Evolutionary conservation across 345 rosid genomes (phyloP), one percentile per base, ranked within the genome.

Genomic region (Lenwebbia sp.): DNA sequence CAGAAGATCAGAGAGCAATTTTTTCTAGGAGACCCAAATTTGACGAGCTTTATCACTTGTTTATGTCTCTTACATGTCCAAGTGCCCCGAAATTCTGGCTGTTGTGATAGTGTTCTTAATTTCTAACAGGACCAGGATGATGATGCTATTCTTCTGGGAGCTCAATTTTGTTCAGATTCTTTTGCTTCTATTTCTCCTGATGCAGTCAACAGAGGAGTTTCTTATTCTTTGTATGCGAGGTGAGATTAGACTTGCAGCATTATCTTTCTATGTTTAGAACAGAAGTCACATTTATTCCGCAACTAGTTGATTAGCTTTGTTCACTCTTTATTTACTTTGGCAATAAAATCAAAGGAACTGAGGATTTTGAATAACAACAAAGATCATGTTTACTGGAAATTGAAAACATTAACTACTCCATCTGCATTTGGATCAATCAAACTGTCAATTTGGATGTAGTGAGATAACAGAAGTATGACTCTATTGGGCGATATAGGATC

Each of bases 171-270:
- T 91, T 92, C 96, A 5, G 99, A 96, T 89, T 90, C 98, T 82
- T 95, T 97, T 91, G 92, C 98, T 86, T 94, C 97, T 62, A 90
- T 96, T 86, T 94, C 99, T 88, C 90, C 90, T 55, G 91, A 90
- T 88, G 94, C 90, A 47, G 91, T 89, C 86, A 92, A 90, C 86
- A 86, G 47, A 84, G 98, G 95, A 58, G 89, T 90, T 88, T 91
- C 96, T 14, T 97, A 94, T 90, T 96, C 98, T 30, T 88, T 97
- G 86, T 95, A 96, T 89, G 97, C 98, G 44, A 94, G 98, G 99
- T 94, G 86, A 49, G 88, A n/a, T 53, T 51, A 37, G 9, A 51
- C 23, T 84, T 51, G 55, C 54, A 84, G 88, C 37, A 0, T 30
- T 84, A 55, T 82, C 51, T 84, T 25, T 51, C 62, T 10, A 28